Base-by-base conservation (phyloP, 805 yeast genomes). In the Myxozyma sirexii region DNA sequence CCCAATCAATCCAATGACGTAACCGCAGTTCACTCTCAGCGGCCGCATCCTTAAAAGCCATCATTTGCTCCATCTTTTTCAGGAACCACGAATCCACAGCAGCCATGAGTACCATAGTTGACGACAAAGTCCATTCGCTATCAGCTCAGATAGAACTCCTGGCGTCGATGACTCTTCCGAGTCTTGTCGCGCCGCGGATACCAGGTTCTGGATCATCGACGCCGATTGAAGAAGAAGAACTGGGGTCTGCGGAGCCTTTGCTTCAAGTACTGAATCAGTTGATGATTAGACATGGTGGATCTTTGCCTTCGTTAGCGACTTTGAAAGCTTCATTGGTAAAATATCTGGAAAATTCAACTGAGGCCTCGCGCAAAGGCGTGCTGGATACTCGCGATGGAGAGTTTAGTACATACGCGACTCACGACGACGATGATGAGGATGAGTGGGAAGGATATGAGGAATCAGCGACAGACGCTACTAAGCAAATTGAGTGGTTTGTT, bases 401-500 rank as follows among this genome's bases (percentile, higher is more conserved):
- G n/a, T n/a, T 33, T n/a, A 26, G 27, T 4, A 15, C 21, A 8
- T 23, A 38, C 8, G 13, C 37, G n/a, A 2, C 12, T n/a, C 33
- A 7, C 8, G 46, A 5, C 13, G 27, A 43, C 15, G 50, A 26
- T 6, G 52, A 50, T 2, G 44, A 23, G 19, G 45, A 31, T 6
- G 57, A 51, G 17, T 46, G 52, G 59, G 59, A 47, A 29, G 51
- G 13, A 31, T 46, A 44, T 51, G 59, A 55, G 44, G 53, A 42
- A 8, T 47, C 54, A 15, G 13, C 23, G 13, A 19, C 57, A 13
- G 62, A 48, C 35, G 53, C 44, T 8, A 29, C 41, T 15, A 50
- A 56, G 46, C 61, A 66, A 37, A 54, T 73, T 19, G 75, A 75
- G 43, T 67, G 71, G 63, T 59, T 73, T 6, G 64, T 75, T 0